Base-by-base conservation (phyloP, 768 basidiomycete species). In the Leccinum olivaceopallidum region DNA sequence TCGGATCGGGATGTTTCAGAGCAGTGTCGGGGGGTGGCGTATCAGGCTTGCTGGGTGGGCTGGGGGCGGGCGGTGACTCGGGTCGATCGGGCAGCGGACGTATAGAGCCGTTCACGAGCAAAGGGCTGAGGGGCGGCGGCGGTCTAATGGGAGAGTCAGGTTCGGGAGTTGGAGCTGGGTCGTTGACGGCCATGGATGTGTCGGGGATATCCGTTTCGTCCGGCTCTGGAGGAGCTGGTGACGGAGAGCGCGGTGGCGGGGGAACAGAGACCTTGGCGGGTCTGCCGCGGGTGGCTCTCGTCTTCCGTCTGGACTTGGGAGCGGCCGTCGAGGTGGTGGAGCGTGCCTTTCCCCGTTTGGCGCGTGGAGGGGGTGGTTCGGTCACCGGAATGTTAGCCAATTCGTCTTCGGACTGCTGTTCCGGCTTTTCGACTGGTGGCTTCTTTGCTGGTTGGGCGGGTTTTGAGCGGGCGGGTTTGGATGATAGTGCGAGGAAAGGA, bases 401-500 rank as follows among this genome's bases (percentile, higher is more conserved):
- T 44, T 69, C 65, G 34, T 77, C 75, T 34, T 76, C 71, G 2
- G 72, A 54, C 59, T 54, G 52, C 2, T 63, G 61, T 22, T 65
- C 67, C 26, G 14, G 24, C 4, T 18, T 34, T 4, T 55, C 48
- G 48, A 24, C 56, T 2, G 32, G 57, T 24, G 32, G 67, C 51
- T 72, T 71, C 58, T 79, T 72, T 13, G 48, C 55, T 64, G 66
- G 49, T 55, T 63, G 65, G 55, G 71, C 74, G 13, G 72, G 67
- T 57, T 72, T 76, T 66, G 75, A 50, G 67, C 77, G 62, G 62
- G 57, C 51, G 60, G 64, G 79, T 82, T 53, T 77, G 59, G 42
- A 63, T 53, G 64, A 48, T 16, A 53, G 51, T 2, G 53, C 36
- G 64, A 86, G 77, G 67, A 85, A 84, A 3, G 80, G 74, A 66